These are phyloP conservation scores for Boletus tylopilopsis DNA, from an alignment of 768 basidiomycete genomes.

Conservation along the genomic window DNA sequence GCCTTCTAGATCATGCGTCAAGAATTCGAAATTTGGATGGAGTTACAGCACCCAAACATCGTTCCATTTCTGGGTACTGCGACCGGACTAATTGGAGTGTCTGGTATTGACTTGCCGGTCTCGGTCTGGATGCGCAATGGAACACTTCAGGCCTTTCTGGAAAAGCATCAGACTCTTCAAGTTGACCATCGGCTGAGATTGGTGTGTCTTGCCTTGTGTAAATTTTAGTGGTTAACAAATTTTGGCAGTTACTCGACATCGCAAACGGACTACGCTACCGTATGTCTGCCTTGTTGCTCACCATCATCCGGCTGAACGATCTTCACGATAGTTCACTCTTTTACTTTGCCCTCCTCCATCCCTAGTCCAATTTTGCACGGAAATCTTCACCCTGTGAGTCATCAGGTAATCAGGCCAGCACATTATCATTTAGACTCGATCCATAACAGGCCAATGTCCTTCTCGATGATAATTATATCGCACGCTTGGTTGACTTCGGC, in stretches of 20 bases:
- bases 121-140: not conserved
- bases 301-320: not conserved
- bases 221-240: not conserved
- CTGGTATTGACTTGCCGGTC: too few species aligned
- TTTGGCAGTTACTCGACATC: not conserved
- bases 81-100: not conserved
- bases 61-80: constrained; percentile 1
- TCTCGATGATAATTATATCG: not conserved
- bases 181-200: not conserved
- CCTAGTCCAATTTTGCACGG: not conserved
- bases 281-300: not conserved
- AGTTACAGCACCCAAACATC: not conserved
- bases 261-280: not conserved
- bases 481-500: not conserved
- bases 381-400: not conserved
- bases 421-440: not conserved
- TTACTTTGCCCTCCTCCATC: not conserved
- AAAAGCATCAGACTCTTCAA: not conserved
- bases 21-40: constrained; percentile 2
- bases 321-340: not conserved
- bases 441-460: not conserved
- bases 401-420: too few species aligned
- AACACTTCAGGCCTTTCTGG: not conserved
- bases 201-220: not conserved
- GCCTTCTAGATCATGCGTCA: not conserved